A percentile compares a stretch with the other conserved stretches of the same genome.
phyloP scores from a whole-genome alignment of 495 filamentous ascomycete genomes.

The Penicillium pulvis region DNA sequence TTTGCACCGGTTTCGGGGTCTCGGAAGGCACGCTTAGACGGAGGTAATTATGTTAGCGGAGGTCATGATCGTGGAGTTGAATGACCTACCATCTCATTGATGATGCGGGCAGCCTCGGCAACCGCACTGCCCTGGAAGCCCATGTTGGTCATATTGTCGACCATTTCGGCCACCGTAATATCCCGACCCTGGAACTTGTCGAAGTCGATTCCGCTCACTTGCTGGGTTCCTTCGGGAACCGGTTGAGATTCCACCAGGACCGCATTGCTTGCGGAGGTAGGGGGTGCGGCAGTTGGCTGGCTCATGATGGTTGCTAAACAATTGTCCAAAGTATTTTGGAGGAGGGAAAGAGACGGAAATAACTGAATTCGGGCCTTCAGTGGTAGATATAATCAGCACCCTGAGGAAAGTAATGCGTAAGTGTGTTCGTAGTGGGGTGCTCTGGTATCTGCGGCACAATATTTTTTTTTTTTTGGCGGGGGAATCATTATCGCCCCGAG shows the following conservation, averaged over 20 bases:
- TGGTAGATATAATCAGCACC: neutral
- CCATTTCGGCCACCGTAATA: slow-evolving; percentile 82
- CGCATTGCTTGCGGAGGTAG: slow-evolving; percentile 72
- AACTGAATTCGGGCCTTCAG: neutral
- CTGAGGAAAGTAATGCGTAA: neutral
- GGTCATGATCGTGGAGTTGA: neutral
- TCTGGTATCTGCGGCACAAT: too few relatives aligned
- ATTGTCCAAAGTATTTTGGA: neutral
- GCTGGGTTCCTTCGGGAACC: slow-evolving; percentile 68
- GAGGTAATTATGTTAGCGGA: neutral
- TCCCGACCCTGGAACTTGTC: slow-evolving; percentile 70
- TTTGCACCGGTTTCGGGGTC: slow-evolving; percentile 70
- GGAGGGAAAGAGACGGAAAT: neutral
- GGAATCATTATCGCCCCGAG: slow-evolving; percentile 3
- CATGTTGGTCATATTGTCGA: slow-evolving; percentile 79
- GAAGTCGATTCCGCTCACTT: slow-evolving; percentile 89
- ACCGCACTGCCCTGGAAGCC: slow-evolving; percentile 92
- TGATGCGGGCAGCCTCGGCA: slow-evolving; percentile 79
- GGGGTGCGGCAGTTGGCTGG: slow-evolving; percentile 41
- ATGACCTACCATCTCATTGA: slow-evolving; percentile 83
- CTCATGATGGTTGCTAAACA: slow-evolving; percentile 17
- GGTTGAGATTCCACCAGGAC: slow-evolving; percentile 88
- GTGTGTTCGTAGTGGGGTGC: neutral
- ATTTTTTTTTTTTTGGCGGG: slow-evolving; percentile 8
- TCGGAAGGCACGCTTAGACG: slow-evolving; percentile 65